phyloP scores from a whole-genome alignment of 1,284 basidiomycete species.

The Irpex sp. region DNA sequence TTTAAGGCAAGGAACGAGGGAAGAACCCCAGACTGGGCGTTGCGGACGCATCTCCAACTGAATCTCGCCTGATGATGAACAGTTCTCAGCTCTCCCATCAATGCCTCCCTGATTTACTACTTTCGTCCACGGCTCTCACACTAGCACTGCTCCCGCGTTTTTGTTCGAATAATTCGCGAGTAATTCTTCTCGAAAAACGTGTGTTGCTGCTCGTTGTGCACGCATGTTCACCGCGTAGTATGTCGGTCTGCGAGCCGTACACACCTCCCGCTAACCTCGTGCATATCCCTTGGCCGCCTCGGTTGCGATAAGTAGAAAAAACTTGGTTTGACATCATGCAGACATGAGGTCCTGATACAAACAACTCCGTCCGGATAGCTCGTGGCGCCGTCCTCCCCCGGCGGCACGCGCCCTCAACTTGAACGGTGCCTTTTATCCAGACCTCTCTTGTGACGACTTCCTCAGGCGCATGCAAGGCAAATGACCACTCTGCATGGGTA shows the following conservation, averaged over 20 bases:
- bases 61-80: slow-evolving; percentile 9
- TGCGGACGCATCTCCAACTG: slow-evolving; percentile 5
- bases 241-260: background rate
- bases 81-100: slow-evolving; percentile 9
- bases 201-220: background rate
- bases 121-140: slow-evolving; percentile 4
- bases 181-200: background rate
- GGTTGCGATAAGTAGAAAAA: background rate
- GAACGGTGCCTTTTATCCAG: background rate
- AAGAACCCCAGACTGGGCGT: slow-evolving; percentile 3
- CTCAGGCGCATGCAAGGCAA: background rate
- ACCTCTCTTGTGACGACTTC: background rate
- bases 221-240: background rate
- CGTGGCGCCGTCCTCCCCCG: background rate
- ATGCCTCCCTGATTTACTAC: slow-evolving; percentile 7
- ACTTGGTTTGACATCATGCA: background rate
- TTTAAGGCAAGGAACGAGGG: slow-evolving; percentile 9
- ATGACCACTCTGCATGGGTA: background rate
- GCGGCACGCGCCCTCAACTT: background rate
- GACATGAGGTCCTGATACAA: background rate
- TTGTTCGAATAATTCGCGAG: background rate
- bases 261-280: too few species aligned
- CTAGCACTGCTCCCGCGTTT: slow-evolving; percentile 3
- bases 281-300: background rate
- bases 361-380: background rate